A percentile compares a stretch with the other conserved stretches of the same genome.
phyloP scores from a whole-genome alignment of 2,329 filamentous ascomycete species.

The Lachnellula subtilissima region DNA sequence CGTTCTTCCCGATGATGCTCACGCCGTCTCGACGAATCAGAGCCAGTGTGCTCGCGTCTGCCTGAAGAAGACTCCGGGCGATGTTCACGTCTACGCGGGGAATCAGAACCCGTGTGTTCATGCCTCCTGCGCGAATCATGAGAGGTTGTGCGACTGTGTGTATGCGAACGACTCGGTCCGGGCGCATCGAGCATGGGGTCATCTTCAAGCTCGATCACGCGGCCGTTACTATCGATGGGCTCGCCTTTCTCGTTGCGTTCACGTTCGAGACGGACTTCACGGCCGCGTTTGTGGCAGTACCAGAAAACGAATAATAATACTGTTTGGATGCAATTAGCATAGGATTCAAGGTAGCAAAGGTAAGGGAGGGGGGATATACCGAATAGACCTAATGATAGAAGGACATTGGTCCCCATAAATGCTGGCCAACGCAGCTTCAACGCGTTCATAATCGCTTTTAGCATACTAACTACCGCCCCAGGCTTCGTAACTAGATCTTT shows the following conservation, averaged over 20 bases:
- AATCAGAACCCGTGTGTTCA: background rate
- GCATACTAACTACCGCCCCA: conserved; percentile 75
- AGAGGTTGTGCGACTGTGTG: background rate
- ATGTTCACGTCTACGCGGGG: background rate
- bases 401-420: conserved; percentile 82
- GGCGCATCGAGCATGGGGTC: conserved; percentile 17
- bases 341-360: background rate
- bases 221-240: conserved; percentile 14
- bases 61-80: too few species aligned
- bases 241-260: conserved; percentile 12
- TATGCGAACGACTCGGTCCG: background rate
- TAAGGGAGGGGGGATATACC: conserved; percentile 49
- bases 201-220: conserved; percentile 23
- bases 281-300: conserved; percentile 96
- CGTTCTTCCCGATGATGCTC: too few species aligned
- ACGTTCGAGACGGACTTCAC: conserved; percentile 65
- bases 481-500: conserved; percentile 80
- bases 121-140: conserved; percentile 1
- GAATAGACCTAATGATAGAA: conserved; percentile 85
- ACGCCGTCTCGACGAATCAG: too few species aligned
- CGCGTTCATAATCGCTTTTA: conserved; percentile 87
- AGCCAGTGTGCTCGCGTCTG: too few species aligned
- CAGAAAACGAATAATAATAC: conserved; percentile 91
- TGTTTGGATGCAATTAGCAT: conserved; percentile 1
- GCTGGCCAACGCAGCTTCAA: conserved; percentile 85